Percentiles rank a stretch among this genome's conserved stretches.
Evolutionary conservation across 768 basidiomycete species (phyloP).

Genomic region (Macrolepiota albuminosa): DNA sequence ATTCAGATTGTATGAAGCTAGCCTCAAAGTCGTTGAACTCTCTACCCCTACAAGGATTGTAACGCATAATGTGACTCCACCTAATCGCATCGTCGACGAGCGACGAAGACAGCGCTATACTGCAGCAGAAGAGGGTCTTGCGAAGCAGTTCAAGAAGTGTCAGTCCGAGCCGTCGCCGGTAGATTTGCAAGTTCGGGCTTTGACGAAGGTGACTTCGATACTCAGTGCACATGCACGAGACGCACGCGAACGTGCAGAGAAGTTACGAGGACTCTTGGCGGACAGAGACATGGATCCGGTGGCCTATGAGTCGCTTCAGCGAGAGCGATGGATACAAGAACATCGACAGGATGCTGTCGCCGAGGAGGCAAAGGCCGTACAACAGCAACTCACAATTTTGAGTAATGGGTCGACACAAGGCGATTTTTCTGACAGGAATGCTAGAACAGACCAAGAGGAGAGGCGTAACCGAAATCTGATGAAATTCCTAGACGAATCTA

Average conservation of each 20-base stretch:
- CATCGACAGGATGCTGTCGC: conserved; percentile 32
- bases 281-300: conserved; percentile 34
- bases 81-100: conserved; percentile 3
- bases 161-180: conserved; percentile 29
- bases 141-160: conserved; percentile 27
- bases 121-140: conserved; percentile 38
- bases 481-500: conserved; percentile 32
- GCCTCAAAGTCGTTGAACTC: not conserved
- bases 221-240: conserved; percentile 42
- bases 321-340: conserved; percentile 50
- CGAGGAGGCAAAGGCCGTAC: conserved; percentile 30
- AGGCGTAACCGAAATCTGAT: conserved; percentile 29
- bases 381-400: conserved; percentile 29
- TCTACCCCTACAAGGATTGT: not conserved
- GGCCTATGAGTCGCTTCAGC: conserved; percentile 33
- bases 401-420: conserved; percentile 11
- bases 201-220: conserved; percentile 38
- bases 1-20: not conserved
- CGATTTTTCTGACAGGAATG: conserved; percentile 7
- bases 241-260: conserved; percentile 36
- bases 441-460: conserved; percentile 21
- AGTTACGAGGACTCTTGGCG: conserved; percentile 32
- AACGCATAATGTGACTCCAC: not conserved
- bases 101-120: conserved; percentile 37
- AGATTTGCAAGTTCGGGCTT: conserved; percentile 42